Evolutionary conservation across 345 rosid species (phyloP).

Genomic region (Rhizophora apiculata): DNA sequence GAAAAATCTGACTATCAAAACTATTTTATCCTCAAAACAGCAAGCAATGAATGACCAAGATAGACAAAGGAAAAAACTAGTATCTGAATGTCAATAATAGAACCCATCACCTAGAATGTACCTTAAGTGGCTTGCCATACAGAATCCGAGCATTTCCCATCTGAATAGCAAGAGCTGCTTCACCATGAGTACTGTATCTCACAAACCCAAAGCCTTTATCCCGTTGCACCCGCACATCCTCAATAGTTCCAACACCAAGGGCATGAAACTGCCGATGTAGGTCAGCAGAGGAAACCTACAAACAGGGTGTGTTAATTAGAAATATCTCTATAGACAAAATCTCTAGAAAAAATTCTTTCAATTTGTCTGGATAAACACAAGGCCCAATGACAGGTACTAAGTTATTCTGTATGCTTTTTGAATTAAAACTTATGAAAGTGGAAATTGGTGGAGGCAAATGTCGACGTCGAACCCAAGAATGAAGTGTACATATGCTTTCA

Average conservation of each 20-base stretch:
- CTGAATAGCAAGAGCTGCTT: conserved; percentile 87
- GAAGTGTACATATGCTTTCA: too few relatives aligned
- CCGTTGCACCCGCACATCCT: conserved; percentile 90
- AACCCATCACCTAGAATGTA: conserved; percentile 9
- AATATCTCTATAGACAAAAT: not conserved
- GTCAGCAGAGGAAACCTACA: conserved; percentile 37
- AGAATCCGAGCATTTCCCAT: conserved; percentile 73
- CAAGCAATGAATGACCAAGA: too few relatives aligned
- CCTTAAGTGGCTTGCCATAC: conserved; percentile 86
- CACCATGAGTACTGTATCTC: conserved; percentile 81
- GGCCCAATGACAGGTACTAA: not conserved
- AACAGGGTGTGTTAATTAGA: not conserved
- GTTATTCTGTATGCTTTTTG: too few relatives aligned
- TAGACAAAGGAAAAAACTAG: too few relatives aligned
- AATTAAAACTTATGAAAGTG: too few relatives aligned
- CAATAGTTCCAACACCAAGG: conserved; percentile 84
- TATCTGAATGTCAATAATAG: too few relatives aligned
- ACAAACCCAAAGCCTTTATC: conserved; percentile 98
- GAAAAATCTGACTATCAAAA: too few relatives aligned
- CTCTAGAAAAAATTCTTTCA: not conserved
- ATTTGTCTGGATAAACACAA: not conserved
- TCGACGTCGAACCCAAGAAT: too few relatives aligned
- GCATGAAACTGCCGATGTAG: conserved; percentile 86
- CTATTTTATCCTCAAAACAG: too few relatives aligned
- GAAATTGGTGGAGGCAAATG: too few relatives aligned